Conservation (phyloP, 2,329 filamentous ascomycete genomes). For the Aphanoascus verrucosus region DNA sequence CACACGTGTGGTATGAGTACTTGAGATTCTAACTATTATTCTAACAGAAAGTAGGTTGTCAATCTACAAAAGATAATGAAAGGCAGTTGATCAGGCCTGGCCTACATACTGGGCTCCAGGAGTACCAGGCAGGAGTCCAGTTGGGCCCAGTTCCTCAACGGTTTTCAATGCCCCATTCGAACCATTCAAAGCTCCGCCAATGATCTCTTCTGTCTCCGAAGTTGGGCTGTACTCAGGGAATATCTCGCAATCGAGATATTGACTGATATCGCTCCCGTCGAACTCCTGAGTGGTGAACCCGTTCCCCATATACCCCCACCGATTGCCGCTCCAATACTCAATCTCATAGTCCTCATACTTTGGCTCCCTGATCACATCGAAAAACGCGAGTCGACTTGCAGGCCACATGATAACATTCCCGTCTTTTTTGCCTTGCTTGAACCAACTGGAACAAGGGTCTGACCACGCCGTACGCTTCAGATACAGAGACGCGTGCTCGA, state of each 20-base stretch:
- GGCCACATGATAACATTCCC: constrained; percentile 21
- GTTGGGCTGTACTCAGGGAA: constrained; percentile 9
- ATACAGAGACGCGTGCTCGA: constrained; percentile 14
- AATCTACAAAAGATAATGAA: not conserved
- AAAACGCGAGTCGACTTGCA: constrained; percentile 18
- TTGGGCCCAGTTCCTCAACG: not conserved
- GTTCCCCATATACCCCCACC: constrained; percentile 16
- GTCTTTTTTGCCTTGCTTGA: constrained; percentile 19
- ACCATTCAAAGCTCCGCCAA: not conserved
- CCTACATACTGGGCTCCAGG: not conserved
- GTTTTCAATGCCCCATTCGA: not conserved
- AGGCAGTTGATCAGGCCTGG: not conserved
- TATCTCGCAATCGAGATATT: constrained; percentile 15
- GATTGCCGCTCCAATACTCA: constrained; percentile 17
- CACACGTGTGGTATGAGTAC: too few relatives aligned
- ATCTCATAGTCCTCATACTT: constrained; percentile 18
- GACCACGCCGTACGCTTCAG: constrained; percentile 15
- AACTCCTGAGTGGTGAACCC: constrained; percentile 15
- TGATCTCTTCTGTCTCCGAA: not conserved
- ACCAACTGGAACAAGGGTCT: constrained; percentile 18
- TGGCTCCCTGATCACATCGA: constrained; percentile 13
- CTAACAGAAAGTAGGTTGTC: too few relatives aligned
- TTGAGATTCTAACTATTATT: too few relatives aligned
- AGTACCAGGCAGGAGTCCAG: constrained; percentile 10
- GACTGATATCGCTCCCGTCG: constrained; percentile 14